Evolutionary conservation across 352 stramenopile genomes (phyloP), one percentile per base, ranked within the genome.

Genomic region (Phytophthora brassicae): DNA sequence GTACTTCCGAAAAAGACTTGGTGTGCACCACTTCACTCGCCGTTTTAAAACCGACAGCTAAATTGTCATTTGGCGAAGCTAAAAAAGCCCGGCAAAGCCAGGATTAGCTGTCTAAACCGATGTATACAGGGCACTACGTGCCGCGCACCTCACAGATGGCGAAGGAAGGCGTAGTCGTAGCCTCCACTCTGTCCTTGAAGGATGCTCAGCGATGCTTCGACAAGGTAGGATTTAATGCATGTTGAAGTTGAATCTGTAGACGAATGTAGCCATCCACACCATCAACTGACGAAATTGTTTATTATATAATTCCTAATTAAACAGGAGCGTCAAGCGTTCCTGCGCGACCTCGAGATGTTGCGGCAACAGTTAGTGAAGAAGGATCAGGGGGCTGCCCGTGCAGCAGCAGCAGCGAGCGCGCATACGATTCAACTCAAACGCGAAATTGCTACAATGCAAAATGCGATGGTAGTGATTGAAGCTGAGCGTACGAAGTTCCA

Each of bases 321-420:
- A 2, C 41, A 90, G 81, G 84, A 94, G 59, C 82, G 84, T 6
- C 80, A 59, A 2, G 61, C 79, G 19, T 83, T 92, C 51, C 58
- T 94, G 26, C 71, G 77, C 3, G 81, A 92, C 52, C 67, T 94
- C 26, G 84, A 92, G 64, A 87, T 68, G 8, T 70, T 94, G 57
- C 75, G 82, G 9, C 77, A 90, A 44, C 82, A 94, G 38, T 63
- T 90, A 17, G 60, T 91, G n/a, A 86, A 86, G 50, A 94, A 94
- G 49, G 84, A 92, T 38, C 75, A 89, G 44, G 56, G 28, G 16
- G 66, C 78, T 20, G 62, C 61, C 38, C 88, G 85, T 20, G 65
- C 74, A 1, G 56, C 81, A 3, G 69, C 77, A 4, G 63, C 75
- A 36, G 77, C 79, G 39, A 94, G 84, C 44, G 64, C 77, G 5